Evolutionary conservation across 192 early-diverging fungal genomes (phyloP).

Genomic region (Phlyctochytrium bullatum): DNA sequence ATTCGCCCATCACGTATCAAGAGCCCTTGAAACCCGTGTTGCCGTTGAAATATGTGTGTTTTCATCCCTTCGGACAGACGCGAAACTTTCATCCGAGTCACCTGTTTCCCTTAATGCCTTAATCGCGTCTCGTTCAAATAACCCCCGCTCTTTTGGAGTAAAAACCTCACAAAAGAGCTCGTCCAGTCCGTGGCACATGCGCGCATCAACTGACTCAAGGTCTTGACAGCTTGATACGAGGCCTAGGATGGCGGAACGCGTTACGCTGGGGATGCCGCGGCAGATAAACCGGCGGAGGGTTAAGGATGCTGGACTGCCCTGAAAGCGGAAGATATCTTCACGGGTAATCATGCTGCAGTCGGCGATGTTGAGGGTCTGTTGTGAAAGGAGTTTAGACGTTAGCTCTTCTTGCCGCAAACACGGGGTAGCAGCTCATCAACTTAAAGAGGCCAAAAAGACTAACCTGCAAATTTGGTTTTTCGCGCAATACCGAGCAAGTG

Average conservation of each 20-base stretch:
- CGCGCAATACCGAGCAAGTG: not conserved
- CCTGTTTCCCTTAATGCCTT: too few species aligned
- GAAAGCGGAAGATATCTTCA: not conserved
- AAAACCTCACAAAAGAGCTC: not conserved
- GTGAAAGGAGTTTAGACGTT: not conserved
- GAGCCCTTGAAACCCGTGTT: too few species aligned
- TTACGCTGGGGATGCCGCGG: not conserved
- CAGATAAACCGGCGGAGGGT: not conserved
- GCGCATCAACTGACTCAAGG: not conserved
- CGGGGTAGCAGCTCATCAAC: not conserved
- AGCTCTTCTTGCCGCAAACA: not conserved
- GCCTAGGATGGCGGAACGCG: not conserved
- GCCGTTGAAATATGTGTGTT: too few species aligned
- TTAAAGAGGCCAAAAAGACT: not conserved
- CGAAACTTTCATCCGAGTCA: too few species aligned
- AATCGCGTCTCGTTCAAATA: conserved; percentile 1
- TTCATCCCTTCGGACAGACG: too few species aligned
- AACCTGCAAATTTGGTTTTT: not conserved
- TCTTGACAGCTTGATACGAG: not conserved
- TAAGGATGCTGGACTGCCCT: not conserved
- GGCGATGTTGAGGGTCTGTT: conserved; percentile 2
- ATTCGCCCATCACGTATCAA: too few species aligned
- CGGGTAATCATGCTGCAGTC: not conserved
- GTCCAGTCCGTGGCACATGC: not conserved
- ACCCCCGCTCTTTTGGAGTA: not conserved